Conservation (phyloP, 768 basidiomycete species). For the Pisolithus orientalis region DNA sequence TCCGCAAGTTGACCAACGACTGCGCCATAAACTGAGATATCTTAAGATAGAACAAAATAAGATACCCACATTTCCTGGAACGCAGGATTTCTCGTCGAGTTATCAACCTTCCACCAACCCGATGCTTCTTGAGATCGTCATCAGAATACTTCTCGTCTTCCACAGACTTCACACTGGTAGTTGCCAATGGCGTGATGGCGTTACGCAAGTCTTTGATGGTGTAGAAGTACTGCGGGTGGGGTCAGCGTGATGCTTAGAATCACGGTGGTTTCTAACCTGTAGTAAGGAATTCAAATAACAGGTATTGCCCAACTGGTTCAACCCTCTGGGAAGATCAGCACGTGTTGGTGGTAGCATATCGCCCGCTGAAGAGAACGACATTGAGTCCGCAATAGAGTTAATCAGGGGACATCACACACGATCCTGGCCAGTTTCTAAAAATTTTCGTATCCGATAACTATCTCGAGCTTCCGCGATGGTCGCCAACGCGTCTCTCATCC, state of each 20-base stretch:
- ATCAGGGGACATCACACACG: conserved; percentile 46
- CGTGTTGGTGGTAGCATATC: conserved; percentile 47
- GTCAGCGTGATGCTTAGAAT: not conserved
- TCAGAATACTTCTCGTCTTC: conserved; percentile 72
- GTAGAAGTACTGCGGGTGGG: conserved; percentile 72
- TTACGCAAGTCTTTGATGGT: conserved; percentile 89
- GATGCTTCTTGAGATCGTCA: conserved; percentile 74
- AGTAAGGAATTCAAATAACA: conserved; percentile 81
- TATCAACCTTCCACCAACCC: conserved; percentile 83
- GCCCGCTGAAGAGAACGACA: conserved; percentile 43
- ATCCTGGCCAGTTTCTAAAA: conserved; percentile 60
- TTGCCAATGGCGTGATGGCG: conserved; percentile 57
- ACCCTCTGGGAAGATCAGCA: conserved; percentile 72
- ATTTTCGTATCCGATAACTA: conserved; percentile 64
- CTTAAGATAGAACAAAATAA: not conserved
- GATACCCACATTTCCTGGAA: conserved; percentile 71
- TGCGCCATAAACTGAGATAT: conserved; percentile 24
- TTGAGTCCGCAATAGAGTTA: not conserved
- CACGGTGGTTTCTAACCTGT: conserved; percentile 25
- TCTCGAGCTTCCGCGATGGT: conserved; percentile 72
- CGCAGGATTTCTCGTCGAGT: conserved; percentile 76
- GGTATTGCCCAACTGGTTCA: conserved; percentile 86
- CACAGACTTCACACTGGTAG: conserved; percentile 45
- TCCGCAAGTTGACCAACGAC: conserved; percentile 77
- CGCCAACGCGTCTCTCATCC: conserved; percentile 64